A percentile compares a stretch with the other conserved stretches of the same genome.
Conservation (phyloP, 257 asterid species). For the Rauvolfia tetraphylla region DNA sequence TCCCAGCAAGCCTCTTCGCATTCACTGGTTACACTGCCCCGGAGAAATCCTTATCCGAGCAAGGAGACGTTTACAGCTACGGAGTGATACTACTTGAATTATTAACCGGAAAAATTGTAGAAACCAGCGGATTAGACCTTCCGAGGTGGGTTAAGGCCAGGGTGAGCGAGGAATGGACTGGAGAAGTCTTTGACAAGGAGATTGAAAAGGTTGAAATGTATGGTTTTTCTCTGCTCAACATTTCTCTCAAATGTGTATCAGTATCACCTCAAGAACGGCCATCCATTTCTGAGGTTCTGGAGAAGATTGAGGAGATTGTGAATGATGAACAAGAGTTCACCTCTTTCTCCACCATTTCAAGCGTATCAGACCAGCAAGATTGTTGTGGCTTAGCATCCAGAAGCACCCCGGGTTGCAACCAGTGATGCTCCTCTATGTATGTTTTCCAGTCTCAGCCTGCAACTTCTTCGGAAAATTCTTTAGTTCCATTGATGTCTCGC, state of each 20-base stretch:
- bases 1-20: constrained; percentile 3
- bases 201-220: constrained; percentile 23
- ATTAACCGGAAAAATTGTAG: constrained; percentile 38
- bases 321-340: constrained; percentile 28
- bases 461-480: too few relatives aligned
- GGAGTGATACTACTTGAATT: constrained; percentile 40
- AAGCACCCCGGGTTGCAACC: neutral
- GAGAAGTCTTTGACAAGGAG: constrained; percentile 41
- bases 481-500: too few relatives aligned
- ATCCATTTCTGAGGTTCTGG: constrained; percentile 26
- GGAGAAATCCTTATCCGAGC: constrained; percentile 23
- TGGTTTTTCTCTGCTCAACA: constrained; percentile 39
- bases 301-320: constrained; percentile 35
- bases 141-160: constrained; percentile 41
- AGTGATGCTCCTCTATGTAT: neutral
- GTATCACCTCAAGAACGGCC: constrained; percentile 35
- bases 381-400: constrained; percentile 1
- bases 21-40: constrained; percentile 31
- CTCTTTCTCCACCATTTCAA: constrained; percentile 16
- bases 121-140: constrained; percentile 32
- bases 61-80: constrained; percentile 31
- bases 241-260: constrained; percentile 41
- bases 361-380: constrained; percentile 10
- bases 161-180: constrained; percentile 51
- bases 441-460: too few relatives aligned